Base-by-base conservation (phyloP, 1,284 basidiomycete genomes). In the Termitomyces sp. region DNA sequence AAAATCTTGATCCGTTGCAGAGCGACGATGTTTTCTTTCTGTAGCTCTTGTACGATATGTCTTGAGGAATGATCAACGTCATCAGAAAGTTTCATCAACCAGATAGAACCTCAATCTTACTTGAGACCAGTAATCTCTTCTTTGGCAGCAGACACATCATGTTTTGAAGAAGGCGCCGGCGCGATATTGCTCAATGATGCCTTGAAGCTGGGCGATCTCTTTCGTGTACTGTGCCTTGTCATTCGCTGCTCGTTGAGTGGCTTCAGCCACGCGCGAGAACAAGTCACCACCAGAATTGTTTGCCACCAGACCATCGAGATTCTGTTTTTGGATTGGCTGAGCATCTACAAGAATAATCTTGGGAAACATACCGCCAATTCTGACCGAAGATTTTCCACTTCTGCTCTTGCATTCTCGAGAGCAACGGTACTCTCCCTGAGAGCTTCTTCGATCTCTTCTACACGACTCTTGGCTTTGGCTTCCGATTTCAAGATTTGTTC, bases 351-450 rank as follows among this genome's bases (percentile, higher is more conserved):
- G 10, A 16, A 31, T 2, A n/a, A 19, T 21, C 16, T 5, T 5
- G 24, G 1, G 28, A 9, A 26, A 3, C 88, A 72, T 66, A 92
- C 91, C 31, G 81, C 75, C 48, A 90, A 72, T 59, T 97, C 93
- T 30, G 79, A 74, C 53, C 94, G 77, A 49, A 97, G 69, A 3
- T 75, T 74, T 72, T 98, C 95, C 21, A 97, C 88, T 67, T 98
- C 96, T 8, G 89, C 91, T 48, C 90, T 76, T n/a, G 94, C 91
- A 63, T 86, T 88, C 70, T 98, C 95, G 14, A 97, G 76, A 1
- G 93, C 91, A 34, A 83, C 76, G n/a, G 86, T 87, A 62, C 88
- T 91, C 72, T 97, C 94, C 56, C 87, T 76, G 40, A 97, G 72
- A 1, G 94, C 96, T 56, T 88, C 89, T 64, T 94, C 91, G 16